Evolutionary conservation across 805 yeast genomes (phyloP), one percentile per base, ranked within the genome.

Genomic region (Hanseniaspora occidentalis): DNA sequence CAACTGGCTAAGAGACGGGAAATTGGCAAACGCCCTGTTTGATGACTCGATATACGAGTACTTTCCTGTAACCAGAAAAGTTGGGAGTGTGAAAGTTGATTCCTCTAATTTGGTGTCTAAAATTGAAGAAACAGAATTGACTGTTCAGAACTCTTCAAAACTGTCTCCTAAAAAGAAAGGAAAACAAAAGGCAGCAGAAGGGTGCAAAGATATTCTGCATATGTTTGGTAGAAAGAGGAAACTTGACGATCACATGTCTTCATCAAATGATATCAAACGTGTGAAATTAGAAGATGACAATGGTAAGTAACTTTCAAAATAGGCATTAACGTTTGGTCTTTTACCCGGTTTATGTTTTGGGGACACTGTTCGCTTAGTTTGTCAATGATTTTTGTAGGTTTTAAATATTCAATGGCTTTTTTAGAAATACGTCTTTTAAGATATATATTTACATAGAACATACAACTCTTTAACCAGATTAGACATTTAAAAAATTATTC

Each of bases 61-160:
- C 54, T 75, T 69, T 51, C 65, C 66, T 38, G 94, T 84, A 2
- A 55, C 69, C 2, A 62, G 58, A 21, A 77, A 69, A 17, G 88
- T 84, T 9, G 92, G 92, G 1, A 79, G 75, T 35, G 67, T 73
- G 0, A 50, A 61, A 2, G n/a, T n/a, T n/a, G n/a, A n/a, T n/a
- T n/a, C n/a, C n/a, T n/a, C n/a, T n/a, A n/a, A n/a, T n/a, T n/a
- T n/a, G n/a, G n/a, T n/a, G n/a, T n/a, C n/a, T n/a, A n/a, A n/a
- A n/a, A 69, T 66, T 38, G 71, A 81, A 33, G 65, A 17, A 6
- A 4, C 22, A 4, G 36, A 20, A 6, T 20, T 33, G 23, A 33
- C 19, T 19, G 36, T 18, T 4, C 17, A 33, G 10, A 20, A 11
- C 7, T 33, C 24, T 9, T 33, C 14, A 4, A 4, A 18, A 27